phyloP scores from a whole-genome alignment of 1,284 basidiomycete species.

The Ustilago cynodontis region DNA sequence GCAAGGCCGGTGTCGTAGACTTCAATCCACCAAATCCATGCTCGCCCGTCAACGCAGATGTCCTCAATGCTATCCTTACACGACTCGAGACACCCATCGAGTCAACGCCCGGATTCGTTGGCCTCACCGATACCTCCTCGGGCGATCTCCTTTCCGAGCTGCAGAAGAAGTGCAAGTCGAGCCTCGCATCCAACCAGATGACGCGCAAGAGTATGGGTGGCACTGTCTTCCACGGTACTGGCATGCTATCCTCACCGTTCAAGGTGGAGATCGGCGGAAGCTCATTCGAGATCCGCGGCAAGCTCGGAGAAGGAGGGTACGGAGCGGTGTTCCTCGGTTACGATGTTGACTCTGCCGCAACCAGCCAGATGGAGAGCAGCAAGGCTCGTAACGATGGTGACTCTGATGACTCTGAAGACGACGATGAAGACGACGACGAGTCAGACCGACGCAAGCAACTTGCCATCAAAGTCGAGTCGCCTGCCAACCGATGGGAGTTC shows the following conservation, averaged over 20 bases:
- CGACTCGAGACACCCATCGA: slow-evolving; percentile 75
- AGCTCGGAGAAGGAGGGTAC: slow-evolving; percentile 96
- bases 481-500: slow-evolving; percentile 92
- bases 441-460: slow-evolving; percentile 75
- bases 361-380: slow-evolving; percentile 16
- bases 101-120: slow-evolving; percentile 76
- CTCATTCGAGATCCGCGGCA: slow-evolving; percentile 75
- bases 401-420: slow-evolving; percentile 14
- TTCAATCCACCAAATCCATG: slow-evolving; percentile 81
- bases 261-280: slow-evolving; percentile 28
- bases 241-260: slow-evolving; percentile 28
- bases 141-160: slow-evolving; percentile 76
- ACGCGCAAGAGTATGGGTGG: slow-evolving; percentile 66
- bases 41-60: slow-evolving; percentile 82
- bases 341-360: slow-evolving; percentile 69
- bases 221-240: slow-evolving; percentile 43
- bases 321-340: slow-evolving; percentile 88
- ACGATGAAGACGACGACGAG: slow-evolving; percentile 74
- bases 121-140: slow-evolving; percentile 75
- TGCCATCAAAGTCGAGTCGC: slow-evolving; percentile 92
- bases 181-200: slow-evolving; percentile 46
- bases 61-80: slow-evolving; percentile 77
- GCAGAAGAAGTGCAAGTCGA: slow-evolving; percentile 71
- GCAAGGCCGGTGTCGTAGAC: neutral
- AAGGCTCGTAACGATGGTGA: neutral